Conservation (phyloP, 2,329 filamentous ascomycete genomes). For the Gnomoniopsis sp. region DNA sequence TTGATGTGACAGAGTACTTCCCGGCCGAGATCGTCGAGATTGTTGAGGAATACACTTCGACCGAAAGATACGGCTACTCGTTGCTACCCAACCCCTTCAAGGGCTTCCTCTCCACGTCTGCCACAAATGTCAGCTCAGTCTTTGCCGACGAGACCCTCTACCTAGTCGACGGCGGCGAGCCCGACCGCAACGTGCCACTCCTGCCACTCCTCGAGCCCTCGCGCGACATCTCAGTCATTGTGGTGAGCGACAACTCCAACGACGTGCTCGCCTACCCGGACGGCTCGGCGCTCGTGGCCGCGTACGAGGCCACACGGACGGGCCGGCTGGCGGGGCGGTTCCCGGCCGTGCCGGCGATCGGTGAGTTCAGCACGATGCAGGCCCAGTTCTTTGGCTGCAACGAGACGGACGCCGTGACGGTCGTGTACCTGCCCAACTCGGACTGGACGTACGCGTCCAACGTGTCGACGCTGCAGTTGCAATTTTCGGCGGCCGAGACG, state of each 20-base stretch:
- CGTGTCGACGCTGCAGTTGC: slow-evolving; percentile 28
- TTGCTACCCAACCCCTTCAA: slow-evolving; percentile 41
- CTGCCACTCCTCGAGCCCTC: slow-evolving; percentile 42
- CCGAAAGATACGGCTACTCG: slow-evolving; percentile 18
- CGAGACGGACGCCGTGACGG: slow-evolving; percentile 20
- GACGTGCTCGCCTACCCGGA: slow-evolving; percentile 40
- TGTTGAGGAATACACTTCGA: slow-evolving; percentile 25
- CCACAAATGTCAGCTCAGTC: slow-evolving; percentile 25
- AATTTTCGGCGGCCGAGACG: slow-evolving; percentile 31
- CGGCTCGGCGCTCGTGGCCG: slow-evolving; percentile 36
- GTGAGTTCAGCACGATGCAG: slow-evolving; percentile 32
- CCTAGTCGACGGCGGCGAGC: slow-evolving; percentile 44
- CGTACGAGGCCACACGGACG: slow-evolving; percentile 18
- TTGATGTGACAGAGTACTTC: slow-evolving; percentile 9
- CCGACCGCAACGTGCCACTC: slow-evolving; percentile 42
- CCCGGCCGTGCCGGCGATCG: slow-evolving; percentile 38
- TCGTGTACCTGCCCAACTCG: slow-evolving; percentile 43
- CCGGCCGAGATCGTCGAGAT: slow-evolving; percentile 20
- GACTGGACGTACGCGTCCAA: slow-evolving; percentile 33
- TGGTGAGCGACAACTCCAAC: slow-evolving; percentile 42
- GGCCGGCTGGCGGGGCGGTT: slow-evolving; percentile 32
- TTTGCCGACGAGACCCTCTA: slow-evolving; percentile 28
- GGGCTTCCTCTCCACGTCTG: slow-evolving; percentile 28
- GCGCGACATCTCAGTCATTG: slow-evolving; percentile 36
- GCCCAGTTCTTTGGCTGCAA: slow-evolving; percentile 42